Base-by-base conservation (phyloP, 352 stramenopile genomes). In the Globisporangium cystogenes region DNA sequence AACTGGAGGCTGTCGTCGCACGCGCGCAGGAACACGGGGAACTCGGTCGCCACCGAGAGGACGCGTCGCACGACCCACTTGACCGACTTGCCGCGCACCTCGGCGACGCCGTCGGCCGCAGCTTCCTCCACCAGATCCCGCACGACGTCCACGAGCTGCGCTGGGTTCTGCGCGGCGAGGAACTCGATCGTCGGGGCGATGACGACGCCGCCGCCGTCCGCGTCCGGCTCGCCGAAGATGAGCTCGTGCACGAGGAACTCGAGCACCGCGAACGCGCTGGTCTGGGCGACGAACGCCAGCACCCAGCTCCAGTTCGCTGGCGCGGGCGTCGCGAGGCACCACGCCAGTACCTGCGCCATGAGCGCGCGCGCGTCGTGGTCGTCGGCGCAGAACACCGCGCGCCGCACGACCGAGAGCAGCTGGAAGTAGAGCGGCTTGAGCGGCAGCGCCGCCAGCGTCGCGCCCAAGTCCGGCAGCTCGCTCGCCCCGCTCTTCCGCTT, bases 1-100 rank as follows among this genome's bases (percentile, higher is more conserved):
- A 71, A 87, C 55, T 90, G 74, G 10, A 90, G 65, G 26, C 62
- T 86, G 24, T 83, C 72, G 44, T 86, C 78, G 39, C 76, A 74
- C 0, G 67, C 59, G 8, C 50, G 51, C 7, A 87, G 57, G 8
- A 87, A 51, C 11, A 61, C 39, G 6, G 60, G 46, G 5, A 68
- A 86, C 12, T 65, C 39, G 29, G 54, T 65, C 6, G 62, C 70
- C 15, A 90, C 7, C 1, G 56, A 42, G 15, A 87, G 24, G 8
- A 89, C 53, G 8, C 48, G 60, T 15, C 33, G 42, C 27, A 82
- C 50, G 5, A 59, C 60, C 23, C 58, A 51, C 21, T 23, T 0
- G 2, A 48, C 50, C 10, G 57, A 18, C 27, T 45, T 39, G 16
- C 23, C 37, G 12, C 33, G 48, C 39, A 64, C 23, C 33, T 43